Evolutionary conservation across 1,139 yeast species (phyloP), one percentile per base, ranked within the genome.

Genomic region (Diutina neorugosa): DNA sequence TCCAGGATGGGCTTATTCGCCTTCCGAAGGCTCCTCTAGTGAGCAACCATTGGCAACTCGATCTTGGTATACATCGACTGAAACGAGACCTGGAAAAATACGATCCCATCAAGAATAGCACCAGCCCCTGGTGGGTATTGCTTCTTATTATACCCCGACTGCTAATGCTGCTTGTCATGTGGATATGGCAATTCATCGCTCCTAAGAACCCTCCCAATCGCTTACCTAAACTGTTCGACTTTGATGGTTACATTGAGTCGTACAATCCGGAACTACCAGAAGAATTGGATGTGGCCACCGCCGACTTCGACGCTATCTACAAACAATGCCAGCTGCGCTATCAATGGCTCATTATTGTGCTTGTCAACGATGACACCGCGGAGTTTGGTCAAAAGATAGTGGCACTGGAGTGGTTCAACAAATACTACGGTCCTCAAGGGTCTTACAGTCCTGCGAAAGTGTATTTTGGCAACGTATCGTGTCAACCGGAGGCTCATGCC

Each of bases 401-500:
- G 6, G 56, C 58, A 7, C 63, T 66, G 52, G 60, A 61, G 0
- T 55, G 54, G 7, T 74, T 78, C 57, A 56, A 60, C 23, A 62
- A 62, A 14, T 62, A 73, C 37, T 66, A 77, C 55, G 63, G 68
- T 52, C 69, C 68, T 41, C 60, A 64, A 34, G 73, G 78, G 0
- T 60, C 66, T 2, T 65, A 70, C 54, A 65, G 64, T 53, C 72
- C 68, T n/a, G 71, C 75, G 47, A 62, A 68, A 14, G 69, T 82
- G 2, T 79, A 70, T 58, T 66, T 74, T 16, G 67, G 65, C 50
- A 71, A 72, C 56, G 65, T 69, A 8, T 68, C 65, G 21, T 61
- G 63, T 21, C 69, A 71, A 54, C 78, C 82, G 0, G 84, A 81
- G 61, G 71, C 80, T 1, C 74, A 66, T 61, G 81, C 77, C 58